These are phyloP conservation scores for Diaporthe sp. DNA, from an alignment of 2,329 filamentous ascomycete species.

Conservation along the genomic window DNA sequence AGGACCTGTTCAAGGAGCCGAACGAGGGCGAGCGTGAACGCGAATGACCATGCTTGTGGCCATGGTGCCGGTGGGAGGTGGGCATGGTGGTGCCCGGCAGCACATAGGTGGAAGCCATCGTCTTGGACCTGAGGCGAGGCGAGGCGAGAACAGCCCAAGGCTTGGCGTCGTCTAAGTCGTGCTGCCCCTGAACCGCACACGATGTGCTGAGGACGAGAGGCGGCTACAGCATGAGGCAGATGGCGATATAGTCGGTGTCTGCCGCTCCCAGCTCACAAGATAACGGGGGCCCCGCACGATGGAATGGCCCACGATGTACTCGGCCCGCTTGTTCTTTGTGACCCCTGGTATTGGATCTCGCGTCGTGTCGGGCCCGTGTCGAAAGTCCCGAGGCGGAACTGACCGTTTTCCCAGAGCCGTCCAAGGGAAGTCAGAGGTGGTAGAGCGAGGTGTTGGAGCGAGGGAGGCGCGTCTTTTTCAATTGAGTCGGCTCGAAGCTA, in stretches of 20 bases:
- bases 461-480: conserved; percentile 18
- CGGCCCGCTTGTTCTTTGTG: conserved; percentile 31
- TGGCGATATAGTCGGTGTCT: conserved; percentile 4
- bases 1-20: conserved; percentile 55
- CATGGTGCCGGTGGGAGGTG: conserved; percentile 60
- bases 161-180: conserved; percentile 17
- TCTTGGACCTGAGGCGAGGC: conserved; percentile 35
- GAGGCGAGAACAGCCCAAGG: conserved; percentile 9
- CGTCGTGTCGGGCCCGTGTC: conserved; percentile 28
- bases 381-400: neutral
- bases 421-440: neutral
- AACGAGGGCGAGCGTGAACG: conserved; percentile 57
- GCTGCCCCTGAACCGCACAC: conserved; percentile 7
- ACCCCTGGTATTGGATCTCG: conserved; percentile 33
- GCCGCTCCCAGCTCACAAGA: conserved; percentile 14
- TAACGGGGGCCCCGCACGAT: conserved; percentile 37
- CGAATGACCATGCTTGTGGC: conserved; percentile 53
- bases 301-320: conserved; percentile 30
- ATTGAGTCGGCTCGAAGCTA: conserved; percentile 21
- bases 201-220: neutral
- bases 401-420: neutral
- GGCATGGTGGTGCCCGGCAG: conserved; percentile 66
- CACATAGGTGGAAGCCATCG: conserved; percentile 67
- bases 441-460: neutral
- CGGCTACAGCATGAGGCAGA: conserved; percentile 39